Conservation (phyloP, 2,329 filamentous ascomycete species). For the Dothideomycetidae sp. region DNA sequence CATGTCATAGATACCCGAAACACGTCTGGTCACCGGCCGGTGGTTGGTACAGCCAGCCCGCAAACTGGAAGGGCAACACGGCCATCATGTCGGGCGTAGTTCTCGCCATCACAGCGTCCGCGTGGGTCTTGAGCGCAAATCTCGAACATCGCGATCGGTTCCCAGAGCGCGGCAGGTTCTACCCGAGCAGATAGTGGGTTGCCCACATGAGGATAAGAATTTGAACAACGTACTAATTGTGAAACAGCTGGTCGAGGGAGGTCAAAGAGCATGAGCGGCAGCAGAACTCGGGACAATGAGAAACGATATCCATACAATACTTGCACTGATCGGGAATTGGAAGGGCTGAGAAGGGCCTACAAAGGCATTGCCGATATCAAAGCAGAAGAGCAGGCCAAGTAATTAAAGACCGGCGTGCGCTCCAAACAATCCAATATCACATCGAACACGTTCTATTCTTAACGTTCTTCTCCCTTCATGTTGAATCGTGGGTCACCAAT, state of each 20-base stretch:
- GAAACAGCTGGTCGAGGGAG: slow-evolving; percentile 49
- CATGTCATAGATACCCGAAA: slow-evolving; percentile 65
- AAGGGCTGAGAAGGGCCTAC: too few relatives aligned
- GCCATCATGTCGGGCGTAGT: slow-evolving; percentile 56
- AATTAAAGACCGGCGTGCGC: too few relatives aligned
- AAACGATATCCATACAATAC: too few relatives aligned
- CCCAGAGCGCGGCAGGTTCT: slow-evolving; percentile 64
- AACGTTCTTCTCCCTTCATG: too few relatives aligned
- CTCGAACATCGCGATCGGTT: slow-evolving; percentile 59
- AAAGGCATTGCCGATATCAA: too few relatives aligned
- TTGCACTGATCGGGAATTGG: neutral
- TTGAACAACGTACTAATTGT: slow-evolving; percentile 17
- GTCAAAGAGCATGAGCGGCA: slow-evolving; percentile 54
- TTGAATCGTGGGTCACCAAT: too few relatives aligned
- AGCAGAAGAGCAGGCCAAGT: too few relatives aligned
- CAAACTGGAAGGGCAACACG: slow-evolving; percentile 93
- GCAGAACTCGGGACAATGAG: slow-evolving; percentile 20
- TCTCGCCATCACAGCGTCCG: slow-evolving; percentile 51
- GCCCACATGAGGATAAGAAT: slow-evolving; percentile 20
- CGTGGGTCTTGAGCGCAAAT: slow-evolving; percentile 60
- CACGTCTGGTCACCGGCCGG: slow-evolving; percentile 98
- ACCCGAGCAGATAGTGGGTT: slow-evolving; percentile 69
- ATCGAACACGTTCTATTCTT: too few relatives aligned
- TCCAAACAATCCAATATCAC: too few relatives aligned
- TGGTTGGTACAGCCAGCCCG: slow-evolving; percentile 92